These are phyloP conservation scores for Pseudocercospora eumusae DNA, from an alignment of 2,329 filamentous ascomycete species.

Conservation along the genomic window DNA sequence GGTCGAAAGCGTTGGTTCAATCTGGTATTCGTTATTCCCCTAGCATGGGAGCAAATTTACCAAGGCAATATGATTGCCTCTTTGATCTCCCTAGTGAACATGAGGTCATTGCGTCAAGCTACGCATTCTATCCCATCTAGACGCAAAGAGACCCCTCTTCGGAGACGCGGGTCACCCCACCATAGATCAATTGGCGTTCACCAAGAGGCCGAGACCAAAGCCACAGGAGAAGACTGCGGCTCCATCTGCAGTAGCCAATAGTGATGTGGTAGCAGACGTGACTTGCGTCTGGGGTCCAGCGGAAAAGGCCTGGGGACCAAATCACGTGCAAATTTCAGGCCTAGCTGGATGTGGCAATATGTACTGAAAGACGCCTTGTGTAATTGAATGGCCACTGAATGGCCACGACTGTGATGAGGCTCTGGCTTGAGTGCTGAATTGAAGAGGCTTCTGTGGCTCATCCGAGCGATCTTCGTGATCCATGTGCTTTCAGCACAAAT, in stretches of 20 bases:
- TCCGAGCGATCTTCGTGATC: background rate
- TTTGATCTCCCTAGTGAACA: background rate
- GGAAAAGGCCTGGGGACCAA: no score
- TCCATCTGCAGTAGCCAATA: background rate
- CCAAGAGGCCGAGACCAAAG: constrained; percentile 3
- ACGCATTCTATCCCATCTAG: background rate
- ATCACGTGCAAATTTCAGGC: no score
- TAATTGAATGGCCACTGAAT: background rate
- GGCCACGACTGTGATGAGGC: background rate
- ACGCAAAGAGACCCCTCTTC: background rate
- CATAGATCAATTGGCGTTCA: background rate
- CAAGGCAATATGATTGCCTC: background rate
- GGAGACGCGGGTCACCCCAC: background rate
- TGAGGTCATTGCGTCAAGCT: constrained; percentile 8
- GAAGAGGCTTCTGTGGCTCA: background rate
- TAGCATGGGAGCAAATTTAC: background rate
- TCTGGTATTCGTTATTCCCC: background rate
- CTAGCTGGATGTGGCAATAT: background rate
- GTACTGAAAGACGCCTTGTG: background rate
- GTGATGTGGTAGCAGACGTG: no score
- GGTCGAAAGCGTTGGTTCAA: background rate
- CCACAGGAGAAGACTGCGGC: background rate
- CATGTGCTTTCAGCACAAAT: background rate
- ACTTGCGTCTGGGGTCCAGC: no score
- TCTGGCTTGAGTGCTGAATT: background rate